Percentiles rank a stretch among this genome's conserved stretches.
Evolutionary conservation across 208 protist species (phyloP).

Genomic region (Trypanosoma congolense): DNA sequence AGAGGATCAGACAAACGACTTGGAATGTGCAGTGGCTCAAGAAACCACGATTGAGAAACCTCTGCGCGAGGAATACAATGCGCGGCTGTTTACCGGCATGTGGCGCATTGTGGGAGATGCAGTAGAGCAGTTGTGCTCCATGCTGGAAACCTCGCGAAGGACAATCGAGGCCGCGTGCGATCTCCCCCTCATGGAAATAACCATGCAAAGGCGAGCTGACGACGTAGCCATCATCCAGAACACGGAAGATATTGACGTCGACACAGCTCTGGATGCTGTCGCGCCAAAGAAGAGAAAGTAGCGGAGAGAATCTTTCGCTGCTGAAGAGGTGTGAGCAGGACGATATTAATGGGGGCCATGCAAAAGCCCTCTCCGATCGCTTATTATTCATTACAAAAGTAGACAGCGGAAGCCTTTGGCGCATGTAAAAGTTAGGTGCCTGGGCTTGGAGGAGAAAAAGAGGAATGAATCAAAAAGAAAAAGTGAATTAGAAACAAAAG

Average conservation of each 20-base stretch:
- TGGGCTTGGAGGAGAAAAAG: no score
- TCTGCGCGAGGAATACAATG: conserved; percentile 26
- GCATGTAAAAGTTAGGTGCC: no score
- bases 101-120: conserved; percentile 17
- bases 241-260: conserved; percentile 44
- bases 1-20: conserved; percentile 1
- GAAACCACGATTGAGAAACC: conserved; percentile 1
- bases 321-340: background rate
- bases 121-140: conserved; percentile 13
- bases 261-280: conserved; percentile 39
- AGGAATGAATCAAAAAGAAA: no score
- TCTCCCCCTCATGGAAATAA: conserved; percentile 51
- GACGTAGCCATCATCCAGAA: conserved; percentile 51
- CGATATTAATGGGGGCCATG: background rate
- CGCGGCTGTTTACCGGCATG: conserved; percentile 20
- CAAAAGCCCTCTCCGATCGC: no score
- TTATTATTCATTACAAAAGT: no score
- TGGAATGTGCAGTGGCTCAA: background rate
- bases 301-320: no score
- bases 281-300: conserved; percentile 29
- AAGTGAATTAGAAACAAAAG: no score
- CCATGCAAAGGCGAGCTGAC: conserved; percentile 30
- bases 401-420: no score
- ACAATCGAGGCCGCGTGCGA: conserved; percentile 46
- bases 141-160: conserved; percentile 20